Evolutionary conservation across 768 basidiomycete genomes (phyloP).

Genomic region (Suillus alpinus): DNA sequence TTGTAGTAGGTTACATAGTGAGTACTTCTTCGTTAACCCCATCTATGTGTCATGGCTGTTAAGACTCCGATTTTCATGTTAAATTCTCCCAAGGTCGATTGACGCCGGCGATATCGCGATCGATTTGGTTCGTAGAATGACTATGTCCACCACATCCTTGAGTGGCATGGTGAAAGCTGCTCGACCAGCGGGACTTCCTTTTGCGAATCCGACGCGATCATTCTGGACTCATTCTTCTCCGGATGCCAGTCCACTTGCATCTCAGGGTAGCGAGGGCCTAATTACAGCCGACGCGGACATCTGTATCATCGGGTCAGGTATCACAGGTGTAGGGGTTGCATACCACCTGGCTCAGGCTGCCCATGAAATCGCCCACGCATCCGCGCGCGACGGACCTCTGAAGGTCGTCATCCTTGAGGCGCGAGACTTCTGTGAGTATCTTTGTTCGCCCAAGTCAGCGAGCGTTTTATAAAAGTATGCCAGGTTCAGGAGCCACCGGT

Average conservation of each 20-base stretch:
- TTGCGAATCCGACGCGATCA: slow-evolving; percentile 61
- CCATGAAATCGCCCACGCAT: slow-evolving; percentile 4
- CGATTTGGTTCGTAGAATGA: too few species aligned
- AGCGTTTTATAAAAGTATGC: too few species aligned
- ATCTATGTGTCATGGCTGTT: too few species aligned
- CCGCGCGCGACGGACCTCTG: slow-evolving; percentile 21
- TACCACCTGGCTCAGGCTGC: slow-evolving; percentile 57
- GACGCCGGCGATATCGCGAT: too few species aligned
- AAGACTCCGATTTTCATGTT: too few species aligned
- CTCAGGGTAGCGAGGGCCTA: slow-evolving; percentile 58
- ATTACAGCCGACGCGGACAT: slow-evolving; percentile 62
- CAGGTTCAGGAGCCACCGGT: too few species aligned
- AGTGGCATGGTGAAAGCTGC: too few species aligned
- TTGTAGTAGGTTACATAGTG: too few species aligned
- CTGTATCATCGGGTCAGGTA: slow-evolving; percentile 77
- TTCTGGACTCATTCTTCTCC: slow-evolving; percentile 64
- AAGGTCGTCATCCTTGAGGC: slow-evolving; percentile 78
- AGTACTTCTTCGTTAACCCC: too few species aligned
- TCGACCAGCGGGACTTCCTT: slow-evolving; percentile 41
- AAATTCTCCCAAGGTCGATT: too few species aligned
- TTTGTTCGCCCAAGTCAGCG: too few species aligned
- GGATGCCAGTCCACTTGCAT: slow-evolving; percentile 62
- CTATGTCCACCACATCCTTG: too few species aligned
- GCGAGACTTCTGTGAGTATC: slow-evolving; percentile 73
- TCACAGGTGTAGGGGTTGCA: slow-evolving; percentile 71